Evolutionary conservation across 768 basidiomycete species (phyloP).

Genomic region (Rhizopogon vinicolor): DNA sequence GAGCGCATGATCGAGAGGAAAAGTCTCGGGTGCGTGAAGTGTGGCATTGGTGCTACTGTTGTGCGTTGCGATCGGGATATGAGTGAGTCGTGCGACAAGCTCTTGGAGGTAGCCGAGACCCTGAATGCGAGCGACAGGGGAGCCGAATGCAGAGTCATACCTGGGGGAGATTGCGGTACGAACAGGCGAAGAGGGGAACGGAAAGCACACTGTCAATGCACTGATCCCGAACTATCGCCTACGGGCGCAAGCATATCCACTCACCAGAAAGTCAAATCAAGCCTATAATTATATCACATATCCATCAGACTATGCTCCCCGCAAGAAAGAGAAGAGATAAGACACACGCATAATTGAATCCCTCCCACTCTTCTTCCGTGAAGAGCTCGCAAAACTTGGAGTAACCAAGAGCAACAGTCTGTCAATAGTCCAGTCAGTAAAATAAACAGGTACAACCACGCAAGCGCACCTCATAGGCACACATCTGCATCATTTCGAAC

Average conservation of each 20-base stretch:
- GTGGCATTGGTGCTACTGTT: slow-evolving; percentile 86
- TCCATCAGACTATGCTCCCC: background rate
- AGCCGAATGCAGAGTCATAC: slow-evolving; percentile 78
- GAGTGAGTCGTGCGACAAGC: slow-evolving; percentile 75
- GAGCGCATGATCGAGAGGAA: slow-evolving; percentile 66
- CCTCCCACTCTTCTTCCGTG: slow-evolving; percentile 90
- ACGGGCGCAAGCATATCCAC: background rate
- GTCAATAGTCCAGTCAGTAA: background rate
- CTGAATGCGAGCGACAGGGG: slow-evolving; percentile 69
- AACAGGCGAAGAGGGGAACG: slow-evolving; percentile 5
- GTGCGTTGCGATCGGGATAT: slow-evolving; percentile 62
- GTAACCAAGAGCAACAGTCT: slow-evolving; percentile 91
- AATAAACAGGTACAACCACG: background rate
- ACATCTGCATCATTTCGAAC: slow-evolving; percentile 76
- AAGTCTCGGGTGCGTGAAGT: slow-evolving; percentile 61
- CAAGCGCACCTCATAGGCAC: slow-evolving; percentile 70
- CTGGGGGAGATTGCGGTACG: slow-evolving; percentile 18
- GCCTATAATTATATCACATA: slow-evolving; percentile 26
- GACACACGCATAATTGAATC: slow-evolving; percentile 76
- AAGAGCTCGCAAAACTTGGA: slow-evolving; percentile 91
- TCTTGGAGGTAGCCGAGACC: slow-evolving; percentile 84
- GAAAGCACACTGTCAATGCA: background rate
- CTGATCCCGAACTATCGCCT: background rate
- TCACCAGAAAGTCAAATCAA: slow-evolving; percentile 64
- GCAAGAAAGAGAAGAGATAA: background rate